Evolutionary conservation across 352 stramenopile species (phyloP), one percentile per base, ranked within the genome.

Genomic region (Globisporangium abappressorium): DNA sequence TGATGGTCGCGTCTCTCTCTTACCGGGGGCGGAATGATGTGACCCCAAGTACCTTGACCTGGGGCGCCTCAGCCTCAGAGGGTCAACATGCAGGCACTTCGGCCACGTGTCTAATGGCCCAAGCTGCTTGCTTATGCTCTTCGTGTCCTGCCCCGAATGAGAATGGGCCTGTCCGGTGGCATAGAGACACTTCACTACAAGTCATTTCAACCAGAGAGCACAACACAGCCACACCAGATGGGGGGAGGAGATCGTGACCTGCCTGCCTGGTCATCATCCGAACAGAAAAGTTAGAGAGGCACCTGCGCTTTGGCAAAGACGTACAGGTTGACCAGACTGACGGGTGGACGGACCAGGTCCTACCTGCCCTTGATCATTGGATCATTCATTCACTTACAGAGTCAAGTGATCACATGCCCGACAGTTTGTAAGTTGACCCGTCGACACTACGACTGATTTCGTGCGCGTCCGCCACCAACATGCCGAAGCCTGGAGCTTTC

Each of bases 161-260:
- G 30, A 33, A 33, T 33, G 30, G 30, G 30, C 22, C 51, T 34
- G 22, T 57, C 51, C 12, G 11, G 22, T 3, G 22, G 24, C 51
- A 57, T 57, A 57, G 51, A 57, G 22, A 14, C 51, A 57, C 51
- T 57, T 57, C 51, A 18, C 38, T 46, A 26, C 36, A 14, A 15
- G 11, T 43, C 36, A 18, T 0, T 47, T n/a, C 41, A 47, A 47
- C 41, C 41, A 47, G 41, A 46, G 38, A 47, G 15, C 41, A 47
- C 2, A 47, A 8, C 41, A 38, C 34, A 38, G 30, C 41, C 41
- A 11, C 15, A 49, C 15, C 18, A 49, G 41, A 22, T 20, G 15
- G 15, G 20, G 5, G 15, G 2, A 6, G 15, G 15, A 20, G 9
- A 20, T 22, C 14, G 41, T 9, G 41, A 22, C 6, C 41, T 22